Conservation (phyloP, 495 filamentous ascomycete species). For the Xylaria telfairii region DNA sequence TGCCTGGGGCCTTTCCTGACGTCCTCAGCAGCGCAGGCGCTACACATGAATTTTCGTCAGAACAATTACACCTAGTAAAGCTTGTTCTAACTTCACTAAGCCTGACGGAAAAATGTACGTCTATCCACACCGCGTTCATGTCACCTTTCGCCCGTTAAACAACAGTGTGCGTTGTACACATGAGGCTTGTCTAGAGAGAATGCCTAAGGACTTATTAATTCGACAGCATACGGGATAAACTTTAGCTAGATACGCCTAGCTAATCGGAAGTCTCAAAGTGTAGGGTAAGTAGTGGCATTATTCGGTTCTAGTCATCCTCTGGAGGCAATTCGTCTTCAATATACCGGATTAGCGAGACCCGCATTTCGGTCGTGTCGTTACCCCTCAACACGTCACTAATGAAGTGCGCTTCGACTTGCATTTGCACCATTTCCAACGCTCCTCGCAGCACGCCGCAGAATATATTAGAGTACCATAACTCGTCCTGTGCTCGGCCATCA, state of each 20-base stretch:
- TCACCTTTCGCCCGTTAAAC: neutral
- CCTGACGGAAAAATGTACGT: neutral
- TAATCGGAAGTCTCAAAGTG: too few relatives aligned
- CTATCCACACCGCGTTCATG: neutral
- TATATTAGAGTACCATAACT: conserved; percentile 98
- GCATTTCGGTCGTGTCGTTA: conserved; percentile 96
- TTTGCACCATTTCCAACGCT: conserved; percentile 97
- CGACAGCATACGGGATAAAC: neutral
- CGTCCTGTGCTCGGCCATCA: conserved; percentile 93
- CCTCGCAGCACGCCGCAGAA: conserved; percentile 91
- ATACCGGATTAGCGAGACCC: conserved; percentile 88
- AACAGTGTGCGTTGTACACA: neutral
- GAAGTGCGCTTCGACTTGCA: conserved; percentile 98
- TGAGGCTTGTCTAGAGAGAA: neutral
- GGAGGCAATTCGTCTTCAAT: conserved; percentile 98
- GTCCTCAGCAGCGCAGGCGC: neutral
- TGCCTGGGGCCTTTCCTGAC: neutral
- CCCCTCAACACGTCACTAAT: conserved; percentile 93
- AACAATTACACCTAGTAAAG: neutral
- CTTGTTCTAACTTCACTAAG: neutral
- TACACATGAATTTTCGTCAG: neutral
- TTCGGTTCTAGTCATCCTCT: conserved; percentile 77
- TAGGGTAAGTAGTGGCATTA: neutral
- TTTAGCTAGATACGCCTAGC: neutral
- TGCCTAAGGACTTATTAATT: neutral